Conservation (phyloP, 2,329 filamentous ascomycete genomes). For the Blumeria hordei region DNA sequence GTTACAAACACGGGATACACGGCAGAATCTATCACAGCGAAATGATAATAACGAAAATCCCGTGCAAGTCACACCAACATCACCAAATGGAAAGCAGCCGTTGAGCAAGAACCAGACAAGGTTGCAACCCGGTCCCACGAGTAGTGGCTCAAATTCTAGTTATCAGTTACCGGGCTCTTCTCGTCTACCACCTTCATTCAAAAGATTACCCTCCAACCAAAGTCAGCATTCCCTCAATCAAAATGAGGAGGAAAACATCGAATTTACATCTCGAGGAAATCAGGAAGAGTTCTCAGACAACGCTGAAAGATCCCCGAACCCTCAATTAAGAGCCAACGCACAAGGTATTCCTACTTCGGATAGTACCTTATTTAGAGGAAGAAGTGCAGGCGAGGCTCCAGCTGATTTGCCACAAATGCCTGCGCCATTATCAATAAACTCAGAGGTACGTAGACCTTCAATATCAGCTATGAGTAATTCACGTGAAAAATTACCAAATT, state of each 20-base stretch:
- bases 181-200: neutral
- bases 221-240: slow-evolving; percentile 15
- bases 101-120: slow-evolving; percentile 10
- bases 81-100: slow-evolving; percentile 6
- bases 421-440: slow-evolving; percentile 11
- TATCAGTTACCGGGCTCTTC: neutral
- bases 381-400: no score
- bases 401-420: slow-evolving; percentile 8
- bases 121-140: slow-evolving; percentile 11
- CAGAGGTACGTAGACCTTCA: slow-evolving; percentile 15
- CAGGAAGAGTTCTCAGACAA: slow-evolving; percentile 8
- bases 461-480: slow-evolving; percentile 12
- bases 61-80: slow-evolving; percentile 9
- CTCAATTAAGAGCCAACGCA: slow-evolving; percentile 12
- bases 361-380: slow-evolving; percentile 3
- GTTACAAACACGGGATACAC: slow-evolving; percentile 8
- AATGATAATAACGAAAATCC: slow-evolving; percentile 12
- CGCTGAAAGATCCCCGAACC: slow-evolving; percentile 13
- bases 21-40: slow-evolving; percentile 9
- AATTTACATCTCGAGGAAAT: slow-evolving; percentile 9
- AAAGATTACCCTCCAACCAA: slow-evolving; percentile 11
- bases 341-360: slow-evolving; percentile 12
- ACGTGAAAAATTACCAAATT: slow-evolving; percentile 11
- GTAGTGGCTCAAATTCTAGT: slow-evolving; percentile 9
- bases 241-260: slow-evolving; percentile 9